Conservation (phyloP, 2,329 filamentous ascomycete genomes). For the Fusarium bulbicola region DNA sequence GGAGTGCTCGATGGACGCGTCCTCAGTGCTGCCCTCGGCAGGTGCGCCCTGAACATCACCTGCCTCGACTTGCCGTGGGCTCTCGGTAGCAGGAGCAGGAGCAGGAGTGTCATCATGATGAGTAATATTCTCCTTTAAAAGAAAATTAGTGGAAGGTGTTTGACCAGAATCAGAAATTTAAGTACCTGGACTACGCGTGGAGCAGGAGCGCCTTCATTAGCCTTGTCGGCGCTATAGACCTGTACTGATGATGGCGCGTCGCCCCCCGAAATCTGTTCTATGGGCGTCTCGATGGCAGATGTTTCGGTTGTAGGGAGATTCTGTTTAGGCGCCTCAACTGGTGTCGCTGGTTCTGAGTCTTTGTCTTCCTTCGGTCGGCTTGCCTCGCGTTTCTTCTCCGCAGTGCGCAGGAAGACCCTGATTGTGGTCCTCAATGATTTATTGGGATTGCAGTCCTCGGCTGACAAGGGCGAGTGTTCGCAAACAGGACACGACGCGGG, state of each 20-base stretch:
- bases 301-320: constrained; percentile 42
- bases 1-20: constrained; percentile 27
- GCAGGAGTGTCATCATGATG: constrained; percentile 1
- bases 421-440: constrained; percentile 93
- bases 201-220: constrained; percentile 5
- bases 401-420: constrained; percentile 87
- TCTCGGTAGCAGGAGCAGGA: neutral
- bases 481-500: constrained; percentile 89
- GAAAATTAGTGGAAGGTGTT: neutral
- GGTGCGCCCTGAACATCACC: constrained; percentile 19
- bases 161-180: neutral
- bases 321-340: constrained; percentile 53
- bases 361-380: constrained; percentile 61
- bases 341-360: constrained; percentile 51
- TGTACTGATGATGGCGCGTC: constrained; percentile 11
- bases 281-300: constrained; percentile 29
- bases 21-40: constrained; percentile 25
- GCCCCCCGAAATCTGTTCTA: constrained; percentile 15
- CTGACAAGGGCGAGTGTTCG: constrained; percentile 87
- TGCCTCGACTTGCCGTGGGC: constrained; percentile 17
- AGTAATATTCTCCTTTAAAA: neutral
- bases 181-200: constrained; percentile 32
- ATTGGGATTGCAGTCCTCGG: constrained; percentile 86
- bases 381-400: constrained; percentile 87
- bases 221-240: constrained; percentile 3